Base-by-base conservation (phyloP, 768 basidiomycete species). In the Clitopilus passeckerianus region DNA sequence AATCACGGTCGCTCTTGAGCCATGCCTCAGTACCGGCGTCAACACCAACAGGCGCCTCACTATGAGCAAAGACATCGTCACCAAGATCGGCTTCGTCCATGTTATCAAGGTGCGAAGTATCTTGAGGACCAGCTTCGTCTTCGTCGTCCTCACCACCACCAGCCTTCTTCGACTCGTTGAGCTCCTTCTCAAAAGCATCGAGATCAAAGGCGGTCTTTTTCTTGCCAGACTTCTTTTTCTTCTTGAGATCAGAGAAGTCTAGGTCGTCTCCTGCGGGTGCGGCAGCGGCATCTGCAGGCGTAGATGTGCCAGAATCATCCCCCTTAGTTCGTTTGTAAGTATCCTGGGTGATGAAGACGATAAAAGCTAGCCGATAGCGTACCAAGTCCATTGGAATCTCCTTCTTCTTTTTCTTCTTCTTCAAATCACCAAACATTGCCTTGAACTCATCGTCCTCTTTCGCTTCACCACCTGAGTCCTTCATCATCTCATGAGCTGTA, bases 181-280 rank as follows among this genome's bases (percentile, higher is more conserved):
- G 77, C 74, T 95, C 93, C 73, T 93, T 94, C 80, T 96, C 95
- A 67, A 97, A 96, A 0, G 92, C 95, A 70, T 96, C 93, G 66
- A 96, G 77, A 70, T 95, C 93, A 56, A 90, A 87, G 1, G 91
- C 86, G 18, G 89, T 84, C 77, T 96, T 98, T 79, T 95, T 96
- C 76, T 88, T 87, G 61, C 82, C 76, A 30, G 82, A 80, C 70
- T 95, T 95, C 77, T 94, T 95, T 80, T 95, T 95, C 81, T 95
- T 96, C 79, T 98, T 97, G 72, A 98, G 80, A 70, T 98, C 96
- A 6, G 91, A 93, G 71, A 98, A 98, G 75, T 94, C 92, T 60
- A 95, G 80, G 66, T 95, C 95, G 61, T 90, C 93, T 10, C 72
- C 72, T 35, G 81, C 79, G 23, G 69, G 70, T 34, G 71, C 77